phyloP scores from a whole-genome alignment of 306 rosid species.

The Abrus pulchellus region DNA sequence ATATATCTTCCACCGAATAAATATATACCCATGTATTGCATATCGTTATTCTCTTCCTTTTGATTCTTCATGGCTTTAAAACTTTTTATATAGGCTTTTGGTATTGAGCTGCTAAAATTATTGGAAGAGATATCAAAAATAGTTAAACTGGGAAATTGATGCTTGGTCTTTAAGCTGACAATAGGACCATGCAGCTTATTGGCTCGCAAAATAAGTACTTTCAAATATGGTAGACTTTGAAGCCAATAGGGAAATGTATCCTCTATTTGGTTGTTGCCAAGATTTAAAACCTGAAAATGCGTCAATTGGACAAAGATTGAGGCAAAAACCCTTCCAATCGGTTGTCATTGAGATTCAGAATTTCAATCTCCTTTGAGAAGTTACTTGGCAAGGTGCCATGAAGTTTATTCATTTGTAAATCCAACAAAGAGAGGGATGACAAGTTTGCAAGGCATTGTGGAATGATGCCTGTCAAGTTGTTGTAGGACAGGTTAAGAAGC shows the following conservation, averaged over 20 bases:
- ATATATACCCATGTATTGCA: background rate
- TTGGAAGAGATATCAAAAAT: conserved; percentile 46
- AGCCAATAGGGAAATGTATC: conserved; percentile 56
- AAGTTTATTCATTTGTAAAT: conserved; percentile 46
- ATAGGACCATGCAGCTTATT: conserved; percentile 55
- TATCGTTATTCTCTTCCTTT: background rate
- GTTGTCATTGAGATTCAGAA: conserved; percentile 44
- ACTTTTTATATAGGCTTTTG: conserved; percentile 12
- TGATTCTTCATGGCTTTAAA: conserved; percentile 45
- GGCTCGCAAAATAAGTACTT: conserved; percentile 45
- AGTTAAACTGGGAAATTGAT: conserved; percentile 30
- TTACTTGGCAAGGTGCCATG: conserved; percentile 37
- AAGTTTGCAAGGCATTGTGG: conserved; percentile 48
- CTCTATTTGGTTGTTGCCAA: conserved; percentile 49
- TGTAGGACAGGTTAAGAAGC: background rate
- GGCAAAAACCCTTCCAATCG: conserved; percentile 50
- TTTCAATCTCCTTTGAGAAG: fast-evolving
- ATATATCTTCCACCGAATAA: background rate
- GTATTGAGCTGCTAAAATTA: conserved; percentile 50
- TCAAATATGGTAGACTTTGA: conserved; percentile 18
- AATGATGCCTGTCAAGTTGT: conserved; percentile 35
- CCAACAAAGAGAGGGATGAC: background rate
- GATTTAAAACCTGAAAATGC: conserved; percentile 9
- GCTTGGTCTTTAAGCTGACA: background rate
- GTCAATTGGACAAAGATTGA: conserved; percentile 36